Base-by-base conservation (phyloP, 306 rosid species). In the Sindora glabra region DNA sequence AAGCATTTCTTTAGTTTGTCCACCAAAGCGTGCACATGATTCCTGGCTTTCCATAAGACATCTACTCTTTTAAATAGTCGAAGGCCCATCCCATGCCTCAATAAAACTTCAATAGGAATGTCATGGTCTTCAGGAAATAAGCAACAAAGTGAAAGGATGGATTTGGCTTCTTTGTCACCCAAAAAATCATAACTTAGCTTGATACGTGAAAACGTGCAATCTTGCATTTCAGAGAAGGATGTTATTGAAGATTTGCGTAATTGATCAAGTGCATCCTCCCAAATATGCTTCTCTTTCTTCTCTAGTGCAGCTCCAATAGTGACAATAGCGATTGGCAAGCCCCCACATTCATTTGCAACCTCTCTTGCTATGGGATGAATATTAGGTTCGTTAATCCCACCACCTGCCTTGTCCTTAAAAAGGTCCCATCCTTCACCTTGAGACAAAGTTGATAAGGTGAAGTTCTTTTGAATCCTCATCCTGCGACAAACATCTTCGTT, bases 321-420 rank as follows among this genome's bases (percentile, higher is more conserved):
- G n/a, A 46, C 64, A 37, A 81, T 59, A 0, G 82, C 69, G 62
- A 73, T n/a, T 0, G 86, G 86, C 56, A 80, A 52, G 5, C 67
- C 70, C 11, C 60, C 74, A 39, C 86, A 81, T 48, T 63, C 68
- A 1, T 48, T 5, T 5, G 74, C 65, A 24, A 81, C 62, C 17
- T 77, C 33, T 3, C 1, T 10, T 8, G 68, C 80, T 10, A 62
- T 45, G 2, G 10, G 11, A 0, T 16, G 2, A 0, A 65, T 48
- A 5, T 10, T 13, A 0, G 5, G 58, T 2, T 63, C 17, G 12
- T 41, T 49, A 2, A 21, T 5, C 8, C 19, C 47, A 5, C 46
- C 48, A 5, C 73, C 75, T 0, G 14, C 54, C 3, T 33, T 34
- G 8, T 44, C 42, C 6, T 0, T 0, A 1, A 81, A 81, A 10